Evolutionary conservation across 495 filamentous ascomycete genomes (phyloP).

Genomic region (Penicillium pulvis): DNA sequence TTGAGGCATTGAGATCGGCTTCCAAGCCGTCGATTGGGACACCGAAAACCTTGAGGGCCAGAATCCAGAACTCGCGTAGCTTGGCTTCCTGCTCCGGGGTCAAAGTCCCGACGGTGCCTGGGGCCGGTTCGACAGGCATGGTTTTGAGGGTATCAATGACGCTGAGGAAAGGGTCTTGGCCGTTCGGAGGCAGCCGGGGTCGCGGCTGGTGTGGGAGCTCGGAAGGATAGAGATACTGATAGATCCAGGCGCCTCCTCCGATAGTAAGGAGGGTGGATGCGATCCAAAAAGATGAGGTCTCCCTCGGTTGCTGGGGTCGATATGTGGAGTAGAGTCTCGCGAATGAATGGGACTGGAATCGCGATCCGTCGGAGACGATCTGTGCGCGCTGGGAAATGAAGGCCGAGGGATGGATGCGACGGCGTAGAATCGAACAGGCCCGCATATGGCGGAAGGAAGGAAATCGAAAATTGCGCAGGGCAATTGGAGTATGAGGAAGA

Average conservation of each 20-base stretch:
- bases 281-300: conserved; percentile 46
- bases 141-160: conserved; percentile 45
- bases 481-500: conserved; percentile 10
- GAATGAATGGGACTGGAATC: conserved; percentile 24
- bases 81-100: conserved; percentile 88
- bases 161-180: conserved; percentile 36
- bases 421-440: conserved; percentile 34
- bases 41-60: conserved; percentile 78
- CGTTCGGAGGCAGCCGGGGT: conserved; percentile 1
- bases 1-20: conserved; percentile 12
- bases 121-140: conserved; percentile 50
- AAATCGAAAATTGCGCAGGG: conserved; percentile 7
- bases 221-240: conserved; percentile 31
- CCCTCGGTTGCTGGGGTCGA: conserved; percentile 30
- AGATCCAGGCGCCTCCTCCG: conserved; percentile 40
- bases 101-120: conserved; percentile 83
- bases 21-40: conserved; percentile 48
- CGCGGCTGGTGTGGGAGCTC: conserved; percentile 7
- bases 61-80: conserved; percentile 82
- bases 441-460: conserved; percentile 39
- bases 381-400: conserved; percentile 33
- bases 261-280: conserved; percentile 36
- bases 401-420: conserved; percentile 40
- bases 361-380: conserved; percentile 20
- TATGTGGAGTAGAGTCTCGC: conserved; percentile 34